Percentiles rank a stretch among this genome's conserved stretches.
phyloP scores from a whole-genome alignment of 1,284 basidiomycete species.

The Inonotus hispidus region DNA sequence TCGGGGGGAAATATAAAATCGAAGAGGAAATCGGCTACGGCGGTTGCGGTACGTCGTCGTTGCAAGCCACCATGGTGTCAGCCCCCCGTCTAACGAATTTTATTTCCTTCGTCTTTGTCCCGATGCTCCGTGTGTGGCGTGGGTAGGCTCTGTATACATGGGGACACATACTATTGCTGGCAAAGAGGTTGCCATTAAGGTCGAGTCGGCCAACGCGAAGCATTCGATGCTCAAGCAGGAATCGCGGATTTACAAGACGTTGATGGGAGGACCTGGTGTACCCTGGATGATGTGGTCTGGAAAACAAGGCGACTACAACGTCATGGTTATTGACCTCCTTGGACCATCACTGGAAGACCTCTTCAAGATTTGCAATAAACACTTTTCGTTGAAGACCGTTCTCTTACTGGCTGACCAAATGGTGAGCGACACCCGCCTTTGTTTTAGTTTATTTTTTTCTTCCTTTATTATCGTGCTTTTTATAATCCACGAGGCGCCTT shows the following conservation, averaged over 20 bases:
- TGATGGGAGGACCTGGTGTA: conserved; percentile 90
- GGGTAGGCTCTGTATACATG: conserved; percentile 82
- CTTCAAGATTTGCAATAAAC: conserved; percentile 92
- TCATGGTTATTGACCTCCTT: conserved; percentile 94
- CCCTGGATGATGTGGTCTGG: conserved; percentile 96
- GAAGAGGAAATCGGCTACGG: conserved; percentile 95
- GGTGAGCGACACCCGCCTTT: conserved; percentile 38
- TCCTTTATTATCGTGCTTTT: background rate
- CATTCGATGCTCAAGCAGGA: conserved; percentile 88
- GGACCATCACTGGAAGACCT: conserved; percentile 92
- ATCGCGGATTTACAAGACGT: conserved; percentile 86
- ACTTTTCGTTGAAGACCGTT: conserved; percentile 91
- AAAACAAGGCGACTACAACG: conserved; percentile 92
- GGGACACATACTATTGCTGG: conserved; percentile 94
- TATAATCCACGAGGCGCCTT: background rate
- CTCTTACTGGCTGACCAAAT: conserved; percentile 89
- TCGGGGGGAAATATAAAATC: conserved; percentile 89
- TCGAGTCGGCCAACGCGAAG: conserved; percentile 82
- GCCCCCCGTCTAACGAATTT: background rate
- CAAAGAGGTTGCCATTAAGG: conserved; percentile 96
- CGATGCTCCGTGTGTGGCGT: conserved; percentile 7
- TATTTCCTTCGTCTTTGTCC: conserved; percentile 9
- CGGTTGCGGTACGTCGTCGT: conserved; percentile 72
- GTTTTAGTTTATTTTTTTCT: conserved; percentile 20
- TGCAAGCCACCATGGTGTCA: background rate